phyloP scores from a whole-genome alignment of 2,329 filamentous ascomycete species.

The Cladosporium sp. region DNA sequence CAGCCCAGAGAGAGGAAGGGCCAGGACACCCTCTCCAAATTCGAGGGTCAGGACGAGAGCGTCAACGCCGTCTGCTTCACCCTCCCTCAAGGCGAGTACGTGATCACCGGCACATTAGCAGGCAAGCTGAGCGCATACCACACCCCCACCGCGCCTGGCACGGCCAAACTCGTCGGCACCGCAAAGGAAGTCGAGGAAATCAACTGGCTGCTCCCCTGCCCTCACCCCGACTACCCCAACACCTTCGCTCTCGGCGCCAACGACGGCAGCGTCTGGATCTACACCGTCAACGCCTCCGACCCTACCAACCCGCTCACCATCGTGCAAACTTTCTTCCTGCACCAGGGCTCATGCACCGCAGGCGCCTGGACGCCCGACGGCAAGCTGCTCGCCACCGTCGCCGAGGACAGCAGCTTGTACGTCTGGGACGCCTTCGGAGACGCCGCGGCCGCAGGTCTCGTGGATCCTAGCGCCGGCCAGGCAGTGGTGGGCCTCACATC shows the following conservation, averaged over 20 bases:
- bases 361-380: conserved; percentile 89
- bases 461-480: conserved; percentile 47
- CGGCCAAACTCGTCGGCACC: conserved; percentile 62
- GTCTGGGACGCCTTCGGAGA: conserved; percentile 89
- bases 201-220: conserved; percentile 80
- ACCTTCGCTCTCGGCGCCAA: conserved; percentile 80
- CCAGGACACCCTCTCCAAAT: conserved; percentile 62
- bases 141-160: conserved; percentile 22
- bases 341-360: conserved; percentile 79
- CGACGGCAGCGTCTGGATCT: conserved; percentile 94
- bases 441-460: conserved; percentile 61
- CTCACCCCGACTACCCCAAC: conserved; percentile 66
- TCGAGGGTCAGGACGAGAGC: conserved; percentile 89
- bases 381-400: conserved; percentile 77
- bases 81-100: conserved; percentile 72
- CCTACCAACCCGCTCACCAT: conserved; percentile 64
- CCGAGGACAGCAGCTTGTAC: conserved; percentile 81
- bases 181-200: conserved; percentile 90
- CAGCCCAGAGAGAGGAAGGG: conserved; percentile 52
- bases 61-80: conserved; percentile 86
- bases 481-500: conserved; percentile 72
- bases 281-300: conserved; percentile 70
- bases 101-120: conserved; percentile 83
- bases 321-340: conserved; percentile 86
- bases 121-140: conserved; percentile 63